A percentile compares a stretch with the other conserved stretches of the same genome.
These are phyloP conservation scores for Stenocarpella maydis DNA, from an alignment of 2,329 filamentous ascomycete genomes.

Conservation along the genomic window DNA sequence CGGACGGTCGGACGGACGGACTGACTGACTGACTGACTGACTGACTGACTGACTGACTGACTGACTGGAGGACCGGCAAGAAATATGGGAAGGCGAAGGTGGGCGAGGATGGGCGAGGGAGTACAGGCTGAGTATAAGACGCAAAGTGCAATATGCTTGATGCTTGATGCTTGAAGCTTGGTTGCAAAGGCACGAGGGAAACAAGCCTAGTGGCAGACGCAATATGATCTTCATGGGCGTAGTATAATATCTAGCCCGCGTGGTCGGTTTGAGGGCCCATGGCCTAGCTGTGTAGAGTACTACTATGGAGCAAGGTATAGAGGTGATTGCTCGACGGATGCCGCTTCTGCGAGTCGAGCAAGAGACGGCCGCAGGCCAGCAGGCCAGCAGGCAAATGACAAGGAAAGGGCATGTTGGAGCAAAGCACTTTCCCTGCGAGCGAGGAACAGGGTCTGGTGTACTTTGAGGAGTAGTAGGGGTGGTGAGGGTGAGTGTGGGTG, in stretches of 20 bases:
- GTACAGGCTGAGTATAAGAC: conserved; percentile 3
- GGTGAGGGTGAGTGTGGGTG: too few relatives aligned
- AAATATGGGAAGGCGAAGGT: conserved; percentile 18
- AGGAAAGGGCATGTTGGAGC: conserved; percentile 15
- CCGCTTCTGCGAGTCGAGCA: conserved; percentile 22
- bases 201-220: conserved; percentile 6
- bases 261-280: conserved; percentile 1
- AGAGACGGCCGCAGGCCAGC: background rate
- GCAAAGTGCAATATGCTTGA: too few relatives aligned
- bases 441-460: conserved; percentile 26
- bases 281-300: conserved; percentile 12
- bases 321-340: background rate
- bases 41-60: too few relatives aligned
- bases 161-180: background rate
- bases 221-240: conserved; percentile 2
- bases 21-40: too few relatives aligned
- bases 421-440: conserved; percentile 18
- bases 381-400: conserved; percentile 16
- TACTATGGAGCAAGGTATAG: conserved; percentile 4
- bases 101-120: background rate
- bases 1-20: too few relatives aligned
- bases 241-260: conserved; percentile 5
- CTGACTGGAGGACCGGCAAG: background rate
- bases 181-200: conserved; percentile 2
- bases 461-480: too few relatives aligned